A percentile compares a stretch with the other conserved stretches of the same genome.
Conservation (phyloP, 1,284 basidiomycete species). For the Tylopilus orsonianus region DNA sequence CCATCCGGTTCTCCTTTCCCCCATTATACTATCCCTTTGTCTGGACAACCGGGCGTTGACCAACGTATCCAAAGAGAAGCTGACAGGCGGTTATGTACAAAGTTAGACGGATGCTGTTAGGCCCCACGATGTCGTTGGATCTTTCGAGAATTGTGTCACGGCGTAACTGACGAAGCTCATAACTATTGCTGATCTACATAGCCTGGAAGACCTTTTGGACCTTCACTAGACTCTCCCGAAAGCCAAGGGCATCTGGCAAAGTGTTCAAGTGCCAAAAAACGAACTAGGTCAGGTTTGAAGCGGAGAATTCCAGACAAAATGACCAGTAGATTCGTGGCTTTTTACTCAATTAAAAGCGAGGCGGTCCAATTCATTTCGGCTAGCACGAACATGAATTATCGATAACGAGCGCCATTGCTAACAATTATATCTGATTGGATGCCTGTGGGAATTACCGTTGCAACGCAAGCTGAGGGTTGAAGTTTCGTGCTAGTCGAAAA, state of each 20-base stretch:
- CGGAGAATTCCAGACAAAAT: constrained; percentile 5
- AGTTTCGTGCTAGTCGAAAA: too few relatives aligned
- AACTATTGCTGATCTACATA: too few relatives aligned
- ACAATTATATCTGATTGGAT: constrained; percentile 9
- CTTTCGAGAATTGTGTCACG: not conserved
- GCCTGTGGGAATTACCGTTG: too few relatives aligned
- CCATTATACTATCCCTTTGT: constrained; percentile 13
- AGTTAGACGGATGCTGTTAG: not conserved
- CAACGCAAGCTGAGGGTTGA: too few relatives aligned
- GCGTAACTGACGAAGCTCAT: too few relatives aligned
- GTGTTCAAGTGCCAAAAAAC: too few relatives aligned
- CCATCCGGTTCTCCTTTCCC: constrained; percentile 7
- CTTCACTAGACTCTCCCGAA: too few relatives aligned
- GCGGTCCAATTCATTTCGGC: constrained; percentile 19
- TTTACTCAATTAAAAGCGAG: constrained; percentile 22
- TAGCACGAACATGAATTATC: too few relatives aligned
- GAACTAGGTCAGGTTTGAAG: too few relatives aligned
- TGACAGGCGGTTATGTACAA: not conserved
- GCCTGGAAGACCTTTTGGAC: too few relatives aligned
- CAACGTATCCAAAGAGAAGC: not conserved
- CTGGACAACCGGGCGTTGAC: not conserved
- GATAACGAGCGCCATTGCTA: constrained; percentile 3
- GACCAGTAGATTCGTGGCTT: not conserved
- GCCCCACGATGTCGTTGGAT: not conserved
- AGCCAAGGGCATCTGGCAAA: too few relatives aligned